Evolutionary conservation across 2,329 filamentous ascomycete species (phyloP), one percentile per base, ranked within the genome.

Genomic region (Chaetomiaceae sp.): DNA sequence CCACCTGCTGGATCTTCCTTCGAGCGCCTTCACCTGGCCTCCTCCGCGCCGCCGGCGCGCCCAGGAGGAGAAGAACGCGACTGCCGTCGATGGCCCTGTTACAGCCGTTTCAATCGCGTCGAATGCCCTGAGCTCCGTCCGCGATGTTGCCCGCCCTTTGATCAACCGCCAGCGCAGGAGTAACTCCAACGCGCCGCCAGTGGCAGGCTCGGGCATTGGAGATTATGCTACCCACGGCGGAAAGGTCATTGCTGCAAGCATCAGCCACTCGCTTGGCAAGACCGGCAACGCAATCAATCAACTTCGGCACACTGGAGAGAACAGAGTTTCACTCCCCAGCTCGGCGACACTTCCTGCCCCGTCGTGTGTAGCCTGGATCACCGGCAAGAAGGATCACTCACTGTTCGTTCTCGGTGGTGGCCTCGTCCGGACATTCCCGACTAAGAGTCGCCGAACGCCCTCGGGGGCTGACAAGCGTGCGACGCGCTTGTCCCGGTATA

Each of bases 1-100:
- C 10, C 93, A 99, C 69, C 80, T 97, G 38, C 85, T 96, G 57
- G 88, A 96, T 58, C 81, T 97, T 68, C 89, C 90, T 8, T 77
- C 82, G 40, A 87, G 82, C 56, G 88, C 89, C 4, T 92, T 91
- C 60, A 83, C 87, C 58, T 96, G 91, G 91, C 91, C 91, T 35
- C 88, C 90, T 20, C 84, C 82, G 37, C 77, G 80, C 34, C 74
- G 77, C 47, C 73, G 76, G 52, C 71, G 68, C 45, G 62, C 62
- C 33, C 70, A 68, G 53, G 74, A 79, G 33, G 67, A 68, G 16
- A 68, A 70, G 12, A 69, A 73, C 13, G 73, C 78, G 10, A 63
- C 72, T 6, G 66, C 78, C n/a, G n/a, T n/a, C 3, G 78, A 83
- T 40, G 69, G 70, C 20, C 58, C 73, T 2, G 71, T 66, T 33